Conservation (phyloP, 257 asterid species). For the Marsdenia floribunda region DNA sequence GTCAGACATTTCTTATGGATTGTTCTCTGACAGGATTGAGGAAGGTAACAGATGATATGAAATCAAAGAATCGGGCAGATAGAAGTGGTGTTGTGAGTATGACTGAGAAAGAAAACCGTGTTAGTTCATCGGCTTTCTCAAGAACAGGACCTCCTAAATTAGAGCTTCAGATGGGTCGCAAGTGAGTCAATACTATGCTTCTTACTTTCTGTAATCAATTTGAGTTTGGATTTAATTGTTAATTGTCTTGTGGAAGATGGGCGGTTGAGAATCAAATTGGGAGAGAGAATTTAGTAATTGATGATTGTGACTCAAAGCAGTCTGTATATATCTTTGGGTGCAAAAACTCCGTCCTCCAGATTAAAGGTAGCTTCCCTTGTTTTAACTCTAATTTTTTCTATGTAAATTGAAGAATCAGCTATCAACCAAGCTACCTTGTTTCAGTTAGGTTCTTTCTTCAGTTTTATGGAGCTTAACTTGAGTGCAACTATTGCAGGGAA, state of each 20-base stretch:
- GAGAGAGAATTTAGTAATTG: slow-evolving; percentile 68
- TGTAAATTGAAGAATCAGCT: slow-evolving; percentile 7
- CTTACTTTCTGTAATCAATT: slow-evolving; percentile 11
- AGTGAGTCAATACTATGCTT: slow-evolving; percentile 52
- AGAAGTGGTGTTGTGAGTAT: slow-evolving; percentile 60
- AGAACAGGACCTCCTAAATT: slow-evolving; percentile 84
- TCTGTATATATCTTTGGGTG: slow-evolving; percentile 89
- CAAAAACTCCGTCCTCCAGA: slow-evolving; percentile 81
- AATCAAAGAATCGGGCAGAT: slow-evolving; percentile 77
- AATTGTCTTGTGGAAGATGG: slow-evolving; percentile 58
- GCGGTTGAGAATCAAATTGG: slow-evolving; percentile 96
- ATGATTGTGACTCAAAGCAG: slow-evolving; percentile 91
- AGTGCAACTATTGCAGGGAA: slow-evolving; percentile 52
- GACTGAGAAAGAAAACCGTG: slow-evolving; percentile 51
- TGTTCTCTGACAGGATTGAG: slow-evolving; percentile 52
- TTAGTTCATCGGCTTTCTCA: slow-evolving; percentile 51
- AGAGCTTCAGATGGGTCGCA: slow-evolving; percentile 99
- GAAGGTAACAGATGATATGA: slow-evolving; percentile 94
- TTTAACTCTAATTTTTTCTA: not conserved
- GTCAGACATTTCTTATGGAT: slow-evolving; percentile 11
- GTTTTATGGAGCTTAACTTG: slow-evolving; percentile 10
- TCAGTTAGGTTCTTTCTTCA: slow-evolving; percentile 11
- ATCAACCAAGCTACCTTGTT: not conserved
- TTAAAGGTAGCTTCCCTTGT: slow-evolving; percentile 53
- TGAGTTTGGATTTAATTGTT: slow-evolving; percentile 13